Percentiles rank a stretch among this genome's conserved stretches.
Conservation (phyloP, 2,329 filamentous ascomycete species). For the Colletotrichum sp. region DNA sequence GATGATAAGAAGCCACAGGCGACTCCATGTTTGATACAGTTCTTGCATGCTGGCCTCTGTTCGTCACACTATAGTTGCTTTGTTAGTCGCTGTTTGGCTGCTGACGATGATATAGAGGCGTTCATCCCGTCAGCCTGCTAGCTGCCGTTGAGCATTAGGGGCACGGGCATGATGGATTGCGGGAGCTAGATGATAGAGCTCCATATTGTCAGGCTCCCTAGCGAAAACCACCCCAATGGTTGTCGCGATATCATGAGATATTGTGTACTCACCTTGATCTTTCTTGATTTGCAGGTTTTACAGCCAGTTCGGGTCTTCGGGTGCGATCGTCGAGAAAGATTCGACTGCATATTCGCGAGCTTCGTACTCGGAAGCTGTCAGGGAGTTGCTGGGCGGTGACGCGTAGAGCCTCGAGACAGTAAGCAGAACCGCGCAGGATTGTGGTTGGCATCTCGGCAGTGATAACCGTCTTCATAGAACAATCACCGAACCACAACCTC, state of each 20-base stretch:
- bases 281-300: slow-evolving; percentile 40
- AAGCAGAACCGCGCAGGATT: not conserved
- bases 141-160: not conserved
- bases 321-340: slow-evolving; percentile 17
- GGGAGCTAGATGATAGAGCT: not conserved
- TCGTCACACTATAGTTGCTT: slow-evolving; percentile 39
- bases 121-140: not conserved
- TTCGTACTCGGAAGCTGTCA: slow-evolving; percentile 7
- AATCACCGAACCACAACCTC: not conserved
- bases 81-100: not conserved
- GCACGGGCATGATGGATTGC: not conserved
- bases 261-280: slow-evolving; percentile 39
- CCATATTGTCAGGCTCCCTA: not conserved
- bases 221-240: not conserved
- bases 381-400: not conserved
- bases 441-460: slow-evolving; percentile 1
- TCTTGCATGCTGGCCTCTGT: slow-evolving; percentile 40
- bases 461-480: not conserved
- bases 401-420: not conserved
- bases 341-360: slow-evolving; percentile 15
- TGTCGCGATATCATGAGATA: too few species aligned
- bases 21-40: slow-evolving; percentile 44
- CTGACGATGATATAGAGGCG: not conserved
- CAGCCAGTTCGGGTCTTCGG: slow-evolving; percentile 43
- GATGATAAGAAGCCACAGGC: slow-evolving; percentile 37